Evolutionary conservation across 2,329 filamentous ascomycete species (phyloP), one percentile per base, ranked within the genome.

Genomic region (Arthroderma sp.): DNA sequence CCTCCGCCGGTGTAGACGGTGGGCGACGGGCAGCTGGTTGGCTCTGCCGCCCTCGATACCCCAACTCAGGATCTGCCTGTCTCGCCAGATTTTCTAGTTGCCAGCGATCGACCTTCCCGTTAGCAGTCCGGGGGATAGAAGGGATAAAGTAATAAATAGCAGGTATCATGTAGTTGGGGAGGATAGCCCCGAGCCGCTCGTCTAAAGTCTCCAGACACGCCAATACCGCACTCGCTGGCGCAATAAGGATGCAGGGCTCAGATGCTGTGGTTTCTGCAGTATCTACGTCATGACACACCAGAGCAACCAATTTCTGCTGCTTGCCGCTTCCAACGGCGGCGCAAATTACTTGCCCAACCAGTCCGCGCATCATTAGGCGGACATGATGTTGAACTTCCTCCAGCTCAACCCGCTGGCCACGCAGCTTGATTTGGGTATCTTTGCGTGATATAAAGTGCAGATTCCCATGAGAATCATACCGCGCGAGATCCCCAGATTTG

Each of bases 41-140:
- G 7, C 7, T 31, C 28, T 3, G 7, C 7, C 28, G 28, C 28
- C 28, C 28, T 31, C 28, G 28, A 31, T 31, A 31, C 28, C 28
- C 4, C 28, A 31, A 31, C 31, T 41, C 52, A 21, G 35, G 15
- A 4, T 21, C 6, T 15, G 44, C 44, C 11, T 49, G 44, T 11
- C 13, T 6, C 4, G 49, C 65, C 4, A 69, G 61, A 31, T 64
- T 59, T 17, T 66, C 63, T 9, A 71, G 56, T 7, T 25, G 8
- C 41, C 54, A 54, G 5, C 57, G 57, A 21, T 59, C 54, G 7
- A 41, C 43, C 52, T 59, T 59, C 4, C 57, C 57, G 19, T 25
- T 11, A 2, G 38, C 37, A 11, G 47, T 47, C 11, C 56, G 23
- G 13, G 57, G 57, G 6, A 59, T 53, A 15, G 21, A 4, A 9